A percentile compares a stretch with the other conserved stretches of the same genome.
phyloP scores from a whole-genome alignment of 176 grass and related monocot species.

The Carex cristatella region DNA sequence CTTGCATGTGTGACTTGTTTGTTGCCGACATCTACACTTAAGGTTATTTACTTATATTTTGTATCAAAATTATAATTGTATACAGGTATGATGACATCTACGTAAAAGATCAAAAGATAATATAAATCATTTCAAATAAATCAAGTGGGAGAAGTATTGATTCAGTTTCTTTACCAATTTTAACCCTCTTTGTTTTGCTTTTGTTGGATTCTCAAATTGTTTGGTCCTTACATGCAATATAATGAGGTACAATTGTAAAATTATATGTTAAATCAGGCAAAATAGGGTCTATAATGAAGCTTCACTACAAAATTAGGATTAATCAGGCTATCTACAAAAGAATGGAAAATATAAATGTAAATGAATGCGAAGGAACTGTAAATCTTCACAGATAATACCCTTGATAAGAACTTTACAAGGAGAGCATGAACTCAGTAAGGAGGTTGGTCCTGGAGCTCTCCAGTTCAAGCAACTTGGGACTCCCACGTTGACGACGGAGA shows the following conservation, averaged over 20 bases:
- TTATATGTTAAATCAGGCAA: background rate
- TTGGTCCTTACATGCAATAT: background rate
- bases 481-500: background rate
- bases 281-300: background rate
- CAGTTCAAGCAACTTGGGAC: background rate
- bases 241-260: background rate
- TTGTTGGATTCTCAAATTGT: background rate
- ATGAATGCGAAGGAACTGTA: background rate
- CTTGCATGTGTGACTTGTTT: background rate
- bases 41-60: background rate
- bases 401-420: background rate
- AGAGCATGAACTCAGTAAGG: background rate
- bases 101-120: background rate
- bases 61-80: background rate
- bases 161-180: background rate
- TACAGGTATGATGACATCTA: background rate
- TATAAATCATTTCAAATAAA: background rate
- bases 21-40: background rate
- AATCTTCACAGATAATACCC: background rate
- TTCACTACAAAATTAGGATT: background rate
- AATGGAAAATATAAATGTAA: background rate
- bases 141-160: background rate
- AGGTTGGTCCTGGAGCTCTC: background rate
- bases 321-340: background rate
- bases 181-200: background rate